phyloP scores from a whole-genome alignment of 2,329 filamentous ascomycete species.

The Xylaria hypoxylon region DNA sequence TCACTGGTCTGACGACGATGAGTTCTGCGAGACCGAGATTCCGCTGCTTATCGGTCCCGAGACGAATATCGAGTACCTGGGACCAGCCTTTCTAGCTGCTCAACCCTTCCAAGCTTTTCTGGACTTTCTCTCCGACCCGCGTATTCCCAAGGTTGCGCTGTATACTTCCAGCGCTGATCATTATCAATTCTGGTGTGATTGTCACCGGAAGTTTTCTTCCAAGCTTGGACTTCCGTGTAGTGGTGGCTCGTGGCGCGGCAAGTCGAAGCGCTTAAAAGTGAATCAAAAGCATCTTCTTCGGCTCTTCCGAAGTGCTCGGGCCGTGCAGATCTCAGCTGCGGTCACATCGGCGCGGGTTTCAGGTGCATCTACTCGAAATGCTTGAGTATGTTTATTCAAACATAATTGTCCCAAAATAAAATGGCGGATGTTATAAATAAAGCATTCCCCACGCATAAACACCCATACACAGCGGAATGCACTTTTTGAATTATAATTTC shows the following conservation, averaged over 20 bases:
- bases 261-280: conserved; percentile 39
- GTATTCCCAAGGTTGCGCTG: conserved; percentile 33
- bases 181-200: conserved; percentile 46
- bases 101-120: conserved; percentile 48
- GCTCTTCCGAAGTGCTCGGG: conserved; percentile 35
- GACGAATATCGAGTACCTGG: conserved; percentile 32
- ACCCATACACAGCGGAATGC: too few relatives aligned
- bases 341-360: neutral
- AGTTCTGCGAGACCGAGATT: conserved; percentile 36
- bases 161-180: conserved; percentile 39
- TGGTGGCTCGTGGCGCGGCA: conserved; percentile 44
- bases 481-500: neutral
- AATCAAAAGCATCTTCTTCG: conserved; percentile 39
- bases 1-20: conserved; percentile 30
- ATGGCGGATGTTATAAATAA: neutral
- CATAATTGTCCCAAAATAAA: neutral
- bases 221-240: conserved; percentile 37
- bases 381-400: neutral
- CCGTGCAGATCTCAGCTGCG: neutral
- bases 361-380: neutral
- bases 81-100: conserved; percentile 43
- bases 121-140: conserved; percentile 37
- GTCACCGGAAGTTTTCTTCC: conserved; percentile 40
- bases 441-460: neutral
- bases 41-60: conserved; percentile 30